These are phyloP conservation scores for Xylariaceae sp. DNA, from an alignment of 2,329 filamentous ascomycete genomes.

Conservation along the genomic window DNA sequence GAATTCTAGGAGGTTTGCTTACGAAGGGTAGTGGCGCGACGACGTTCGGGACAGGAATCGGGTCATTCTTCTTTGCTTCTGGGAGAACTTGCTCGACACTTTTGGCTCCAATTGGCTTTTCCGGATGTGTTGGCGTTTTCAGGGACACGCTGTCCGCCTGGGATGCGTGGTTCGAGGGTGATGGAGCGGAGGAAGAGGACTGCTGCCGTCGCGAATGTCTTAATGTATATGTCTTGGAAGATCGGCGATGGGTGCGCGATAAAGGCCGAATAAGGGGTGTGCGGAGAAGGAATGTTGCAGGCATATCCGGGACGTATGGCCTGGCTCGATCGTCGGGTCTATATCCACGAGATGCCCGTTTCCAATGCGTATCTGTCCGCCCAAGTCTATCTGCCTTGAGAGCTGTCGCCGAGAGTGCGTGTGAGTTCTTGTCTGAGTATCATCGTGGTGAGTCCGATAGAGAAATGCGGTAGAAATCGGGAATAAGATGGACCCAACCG, in stretches of 20 bases:
- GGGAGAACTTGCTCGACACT: conserved; percentile 14
- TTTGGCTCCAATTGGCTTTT: background rate
- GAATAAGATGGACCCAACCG: background rate
- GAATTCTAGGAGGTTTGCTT: background rate
- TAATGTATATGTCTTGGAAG: conserved; percentile 12
- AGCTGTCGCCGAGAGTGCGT: too few relatives aligned
- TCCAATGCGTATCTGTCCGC: too few relatives aligned
- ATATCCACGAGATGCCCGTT: too few relatives aligned
- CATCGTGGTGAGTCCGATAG: background rate
- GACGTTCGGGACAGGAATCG: conserved; percentile 43
- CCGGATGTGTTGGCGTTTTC: conserved; percentile 4
- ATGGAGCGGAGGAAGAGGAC: conserved; percentile 14
- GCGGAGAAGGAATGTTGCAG: conserved; percentile 16
- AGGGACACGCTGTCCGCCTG: conserved; percentile 1
- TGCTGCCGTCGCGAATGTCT: conserved; percentile 22
- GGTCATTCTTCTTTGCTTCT: conserved; percentile 18
- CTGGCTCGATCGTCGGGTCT: too few relatives aligned
- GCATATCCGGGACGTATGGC: conserved; percentile 1
- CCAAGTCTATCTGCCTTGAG: too few relatives aligned
- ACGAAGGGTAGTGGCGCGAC: conserved; percentile 37
- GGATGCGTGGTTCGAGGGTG: background rate
- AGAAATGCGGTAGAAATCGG: background rate
- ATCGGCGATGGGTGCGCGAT: conserved; percentile 14
- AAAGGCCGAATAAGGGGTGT: conserved; percentile 20
- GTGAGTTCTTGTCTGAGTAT: background rate